These are phyloP conservation scores for Geum urbanum DNA, from an alignment of 306 rosid genomes.

Conservation along the genomic window DNA sequence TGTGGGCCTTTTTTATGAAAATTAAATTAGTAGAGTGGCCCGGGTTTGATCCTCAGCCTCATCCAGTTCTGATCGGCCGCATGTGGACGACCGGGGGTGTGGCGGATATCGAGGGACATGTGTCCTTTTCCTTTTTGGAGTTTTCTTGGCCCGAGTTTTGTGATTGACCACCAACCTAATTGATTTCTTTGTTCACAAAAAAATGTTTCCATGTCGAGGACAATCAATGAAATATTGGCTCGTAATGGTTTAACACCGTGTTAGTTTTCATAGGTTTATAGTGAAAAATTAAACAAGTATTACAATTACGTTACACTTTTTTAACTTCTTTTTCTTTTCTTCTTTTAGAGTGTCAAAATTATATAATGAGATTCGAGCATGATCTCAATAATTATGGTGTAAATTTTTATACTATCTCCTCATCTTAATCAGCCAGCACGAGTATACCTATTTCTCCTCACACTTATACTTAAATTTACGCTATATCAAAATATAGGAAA, in stretches of 20 bases:
- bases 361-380: too few species aligned
- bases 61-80: slow-evolving; percentile 3
- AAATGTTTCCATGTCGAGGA: background rate
- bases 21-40: slow-evolving; percentile 18
- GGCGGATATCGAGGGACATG: slow-evolving; percentile 13
- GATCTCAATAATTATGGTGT: too few species aligned
- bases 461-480: background rate
- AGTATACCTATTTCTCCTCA: too few species aligned
- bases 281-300: too few species aligned
- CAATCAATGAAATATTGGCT: too few species aligned
- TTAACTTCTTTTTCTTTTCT: too few species aligned
- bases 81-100: slow-evolving; percentile 28
- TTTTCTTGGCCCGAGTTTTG: slow-evolving; percentile 7
- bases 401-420: too few species aligned
- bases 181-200: background rate
- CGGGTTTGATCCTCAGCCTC: slow-evolving; percentile 27
- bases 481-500: background rate
- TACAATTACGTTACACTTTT: too few species aligned
- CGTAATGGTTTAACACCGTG: background rate
- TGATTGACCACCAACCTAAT: slow-evolving; percentile 8
- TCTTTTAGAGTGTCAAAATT: too few species aligned
- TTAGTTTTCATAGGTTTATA: too few species aligned
- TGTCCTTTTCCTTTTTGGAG: slow-evolving; percentile 10
- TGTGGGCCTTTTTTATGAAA: slow-evolving; percentile 17
- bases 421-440: too few species aligned